phyloP scores from a whole-genome alignment of 495 filamentous ascomycete species.

The Daldinia loculata region DNA sequence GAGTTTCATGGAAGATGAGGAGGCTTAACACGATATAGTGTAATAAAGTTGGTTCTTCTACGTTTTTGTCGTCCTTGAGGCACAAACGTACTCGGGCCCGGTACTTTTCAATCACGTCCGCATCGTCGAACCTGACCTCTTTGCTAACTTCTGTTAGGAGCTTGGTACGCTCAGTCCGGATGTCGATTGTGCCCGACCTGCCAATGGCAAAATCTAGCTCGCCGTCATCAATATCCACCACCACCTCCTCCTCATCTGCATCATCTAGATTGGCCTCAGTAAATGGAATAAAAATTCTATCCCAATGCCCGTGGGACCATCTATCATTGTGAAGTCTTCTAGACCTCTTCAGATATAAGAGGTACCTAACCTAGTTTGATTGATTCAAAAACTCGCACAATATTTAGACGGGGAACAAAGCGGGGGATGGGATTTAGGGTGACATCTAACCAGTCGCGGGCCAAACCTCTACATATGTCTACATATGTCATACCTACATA shows the following conservation, averaged over 20 bases:
- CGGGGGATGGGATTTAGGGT: neutral
- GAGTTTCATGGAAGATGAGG: slow-evolving; percentile 19
- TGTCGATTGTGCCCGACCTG: neutral
- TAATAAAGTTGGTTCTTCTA: slow-evolving; percentile 20
- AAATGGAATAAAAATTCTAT: slow-evolving; percentile 8
- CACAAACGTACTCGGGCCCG: slow-evolving; percentile 22
- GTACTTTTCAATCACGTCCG: slow-evolving; percentile 16
- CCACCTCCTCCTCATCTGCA: slow-evolving; percentile 7
- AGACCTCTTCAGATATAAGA: too few species aligned
- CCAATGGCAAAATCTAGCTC: too few species aligned
- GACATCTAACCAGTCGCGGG: neutral
- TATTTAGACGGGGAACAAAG: slow-evolving; percentile 2
- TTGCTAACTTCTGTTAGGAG: slow-evolving; percentile 22
- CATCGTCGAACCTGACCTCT: slow-evolving; percentile 10
- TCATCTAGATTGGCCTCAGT: slow-evolving; percentile 9
- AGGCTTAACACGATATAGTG: slow-evolving; percentile 20
- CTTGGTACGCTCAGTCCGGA: slow-evolving; percentile 19
- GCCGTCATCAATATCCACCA: slow-evolving; percentile 9
- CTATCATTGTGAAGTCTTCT: slow-evolving; percentile 18
- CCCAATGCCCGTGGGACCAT: neutral
- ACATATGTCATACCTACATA: too few species aligned
- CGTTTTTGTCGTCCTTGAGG: slow-evolving; percentile 19
- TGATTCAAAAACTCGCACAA: too few species aligned
- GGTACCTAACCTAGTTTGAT: too few species aligned
- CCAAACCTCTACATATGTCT: too few species aligned